A percentile compares a stretch with the other conserved stretches of the same genome.
Evolutionary conservation across 2,329 filamentous ascomycete species (phyloP).

Genomic region (Neonectria magnoliae): DNA sequence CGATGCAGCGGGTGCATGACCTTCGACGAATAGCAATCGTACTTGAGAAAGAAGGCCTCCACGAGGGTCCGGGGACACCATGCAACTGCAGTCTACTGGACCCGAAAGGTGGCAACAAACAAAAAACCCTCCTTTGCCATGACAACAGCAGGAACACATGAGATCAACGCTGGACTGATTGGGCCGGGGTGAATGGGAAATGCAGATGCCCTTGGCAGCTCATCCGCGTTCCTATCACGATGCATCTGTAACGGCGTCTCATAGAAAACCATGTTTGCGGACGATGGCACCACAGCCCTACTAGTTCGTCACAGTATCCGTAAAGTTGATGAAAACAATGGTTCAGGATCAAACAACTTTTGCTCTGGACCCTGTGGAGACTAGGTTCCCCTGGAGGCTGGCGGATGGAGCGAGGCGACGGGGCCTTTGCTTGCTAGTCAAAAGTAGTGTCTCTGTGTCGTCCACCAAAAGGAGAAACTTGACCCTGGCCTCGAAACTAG

Average conservation of each 20-base stretch:
- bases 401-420: conserved; percentile 11
- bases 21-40: conserved; percentile 16
- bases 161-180: conserved; percentile 1
- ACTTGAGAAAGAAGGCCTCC: background rate
- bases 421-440: conserved; percentile 15
- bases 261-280: background rate
- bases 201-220: background rate
- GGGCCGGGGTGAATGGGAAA: background rate
- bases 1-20: conserved; percentile 20
- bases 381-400: conserved; percentile 9
- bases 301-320: background rate
- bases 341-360: conserved; percentile 7
- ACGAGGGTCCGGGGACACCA: conserved; percentile 11
- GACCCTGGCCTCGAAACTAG: conserved; percentile 36
- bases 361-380: conserved; percentile 11
- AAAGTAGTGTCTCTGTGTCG: conserved; percentile 11
- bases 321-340: conserved; percentile 15
- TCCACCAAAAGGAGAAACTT: conserved; percentile 32
- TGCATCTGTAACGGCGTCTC: background rate
- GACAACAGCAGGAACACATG: conserved; percentile 16
- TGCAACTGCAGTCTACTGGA: conserved; percentile 7
- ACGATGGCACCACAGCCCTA: background rate
- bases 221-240: conserved; percentile 4
- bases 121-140: conserved; percentile 18
- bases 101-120: conserved; percentile 19